Evolutionary conservation across 148 eudicot species (phyloP), one percentile per base, ranked within the genome.

Genomic region (Simmondsia chinensis): DNA sequence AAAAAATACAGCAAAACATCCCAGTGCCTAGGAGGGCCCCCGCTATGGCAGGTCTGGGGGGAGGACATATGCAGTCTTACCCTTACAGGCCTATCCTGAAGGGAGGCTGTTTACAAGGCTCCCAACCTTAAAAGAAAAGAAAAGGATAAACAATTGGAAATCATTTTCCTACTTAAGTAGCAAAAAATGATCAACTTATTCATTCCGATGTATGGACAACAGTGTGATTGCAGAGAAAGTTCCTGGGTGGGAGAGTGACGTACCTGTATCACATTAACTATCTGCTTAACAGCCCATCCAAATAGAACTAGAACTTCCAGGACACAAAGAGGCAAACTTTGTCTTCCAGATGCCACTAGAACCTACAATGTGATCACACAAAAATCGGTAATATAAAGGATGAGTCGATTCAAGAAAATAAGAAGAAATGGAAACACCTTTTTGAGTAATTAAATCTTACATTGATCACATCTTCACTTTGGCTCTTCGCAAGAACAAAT

Each of bases 211-310:
- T n/a, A n/a, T n/a, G n/a, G n/a, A n/a, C n/a, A n/a, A n/a, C n/a
- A n/a, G n/a, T n/a, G n/a, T n/a, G n/a, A n/a, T n/a, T n/a, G n/a
- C n/a, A n/a, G n/a, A n/a, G n/a, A n/a, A n/a, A n/a, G n/a, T n/a
- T n/a, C n/a, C n/a, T n/a, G n/a, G n/a, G 3, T 4, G 19, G 21
- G 17, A 33, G 30, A 3, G 11, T 1, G 38, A 20, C 23, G 11
- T 75, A 84, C 97, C 95, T 85, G 97, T 64, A 91, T 91, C 30
- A 79, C 50, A 66, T 91, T 91, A 33, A 91, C 65, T 32, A 56
- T 50, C 66, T 85, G 97, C 73, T 85, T 85, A 56, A 75, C 76
- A n/a, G 62, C 74, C 83, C 95, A 82, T 42, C 95, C 97, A 65
- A 82, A 75, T 25, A 85, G 35, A 49, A 68, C 62, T 9, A 91